A percentile compares a stretch with the other conserved stretches of the same genome.
phyloP scores from a whole-genome alignment of 495 filamentous ascomycete species.

The Aspergillus diversus region DNA sequence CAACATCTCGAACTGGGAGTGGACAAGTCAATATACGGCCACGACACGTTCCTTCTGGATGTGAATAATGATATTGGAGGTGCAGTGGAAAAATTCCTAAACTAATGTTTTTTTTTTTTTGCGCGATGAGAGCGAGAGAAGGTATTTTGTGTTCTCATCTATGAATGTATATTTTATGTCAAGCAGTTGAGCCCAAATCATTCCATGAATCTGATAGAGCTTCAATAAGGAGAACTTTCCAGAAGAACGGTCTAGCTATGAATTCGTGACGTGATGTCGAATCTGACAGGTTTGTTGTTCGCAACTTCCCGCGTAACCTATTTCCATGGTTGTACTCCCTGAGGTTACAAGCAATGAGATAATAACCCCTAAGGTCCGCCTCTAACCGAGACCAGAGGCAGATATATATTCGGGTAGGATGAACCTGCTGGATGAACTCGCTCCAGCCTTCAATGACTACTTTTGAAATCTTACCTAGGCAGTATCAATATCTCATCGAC shows the following conservation, averaged over 20 bases:
- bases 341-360: not conserved
- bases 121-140: no score
- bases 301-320: no score
- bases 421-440: not conserved
- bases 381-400: conserved; percentile 12
- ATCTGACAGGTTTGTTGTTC: no score
- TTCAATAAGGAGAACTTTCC: no score
- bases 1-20: conserved; percentile 90
- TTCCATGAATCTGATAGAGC: no score
- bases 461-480: not conserved
- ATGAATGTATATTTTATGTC: no score
- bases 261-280: no score
- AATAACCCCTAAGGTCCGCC: conserved; percentile 1
- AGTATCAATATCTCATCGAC: not conserved
- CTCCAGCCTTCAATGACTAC: not conserved
- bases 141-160: no score
- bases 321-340: no score
- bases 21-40: conserved; percentile 89
- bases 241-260: no score
- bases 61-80: conserved; percentile 83
- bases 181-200: no score
- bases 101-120: conserved; percentile 15
- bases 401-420: conserved; percentile 2
- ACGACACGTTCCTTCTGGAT: conserved; percentile 96
- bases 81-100: conserved; percentile 75